These are phyloP conservation scores for Starmerella gropengiesseri DNA, from an alignment of 805 yeast genomes.

Conservation along the genomic window DNA sequence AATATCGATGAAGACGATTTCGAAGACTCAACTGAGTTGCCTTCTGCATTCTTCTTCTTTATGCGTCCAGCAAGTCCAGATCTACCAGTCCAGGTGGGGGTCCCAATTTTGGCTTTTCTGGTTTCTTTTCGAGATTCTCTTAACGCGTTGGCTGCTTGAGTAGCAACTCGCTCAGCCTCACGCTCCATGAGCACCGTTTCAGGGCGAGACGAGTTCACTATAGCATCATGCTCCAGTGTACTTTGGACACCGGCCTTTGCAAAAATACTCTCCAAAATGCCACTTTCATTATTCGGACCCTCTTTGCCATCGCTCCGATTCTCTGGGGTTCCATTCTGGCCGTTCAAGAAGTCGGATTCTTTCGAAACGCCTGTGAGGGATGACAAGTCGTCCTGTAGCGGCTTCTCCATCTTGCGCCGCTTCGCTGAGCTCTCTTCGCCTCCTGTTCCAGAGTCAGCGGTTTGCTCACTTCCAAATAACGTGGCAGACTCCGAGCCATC, in stretches of 20 bases:
- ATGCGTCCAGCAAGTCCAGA: constrained; percentile 72
- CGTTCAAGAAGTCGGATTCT: constrained; percentile 31
- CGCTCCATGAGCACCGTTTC: constrained; percentile 46
- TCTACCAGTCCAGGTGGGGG: constrained; percentile 94
- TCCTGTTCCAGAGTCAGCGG: constrained; percentile 33
- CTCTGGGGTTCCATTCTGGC: too few species aligned
- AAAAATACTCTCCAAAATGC: constrained; percentile 66
- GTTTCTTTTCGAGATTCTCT: constrained; percentile 49
- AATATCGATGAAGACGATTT: constrained; percentile 40
- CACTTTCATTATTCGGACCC: constrained; percentile 24
- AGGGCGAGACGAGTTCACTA: constrained; percentile 47
- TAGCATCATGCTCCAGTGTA: constrained; percentile 66
- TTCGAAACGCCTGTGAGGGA: constrained; percentile 18
- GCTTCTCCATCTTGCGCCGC: constrained; percentile 17
- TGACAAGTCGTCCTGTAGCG: constrained; percentile 28
- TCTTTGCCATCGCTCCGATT: neutral
- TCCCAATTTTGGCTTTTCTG: constrained; percentile 45
- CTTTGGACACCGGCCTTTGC: constrained; percentile 63
- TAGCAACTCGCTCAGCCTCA: constrained; percentile 52
- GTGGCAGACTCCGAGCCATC: constrained; percentile 58
- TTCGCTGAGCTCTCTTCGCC: constrained; percentile 24
- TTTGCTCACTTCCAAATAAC: constrained; percentile 32
- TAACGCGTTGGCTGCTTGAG: constrained; percentile 50
- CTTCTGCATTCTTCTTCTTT: neutral
- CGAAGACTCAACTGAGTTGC: neutral